phyloP scores from a whole-genome alignment of 116 monocot species.

The Posidonia oceanica region DNA sequence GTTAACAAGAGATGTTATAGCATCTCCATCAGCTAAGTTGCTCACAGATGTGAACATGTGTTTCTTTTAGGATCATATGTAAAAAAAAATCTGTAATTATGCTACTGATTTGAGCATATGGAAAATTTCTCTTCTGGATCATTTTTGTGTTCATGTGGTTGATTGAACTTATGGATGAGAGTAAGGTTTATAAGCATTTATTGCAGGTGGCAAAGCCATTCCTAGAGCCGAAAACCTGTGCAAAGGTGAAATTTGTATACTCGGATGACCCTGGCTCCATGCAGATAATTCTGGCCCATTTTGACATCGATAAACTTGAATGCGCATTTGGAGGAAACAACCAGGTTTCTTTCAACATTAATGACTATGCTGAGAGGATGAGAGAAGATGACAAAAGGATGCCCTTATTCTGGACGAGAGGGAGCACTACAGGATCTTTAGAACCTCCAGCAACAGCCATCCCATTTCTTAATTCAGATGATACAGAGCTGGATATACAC shows the following conservation, averaged over 20 bases:
- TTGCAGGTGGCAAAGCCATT: constrained; percentile 71
- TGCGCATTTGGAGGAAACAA: constrained; percentile 49
- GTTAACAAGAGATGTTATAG: too few relatives aligned
- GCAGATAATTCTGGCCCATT: constrained; percentile 55
- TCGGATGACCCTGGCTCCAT: constrained; percentile 37
- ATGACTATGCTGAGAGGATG: constrained; percentile 57
- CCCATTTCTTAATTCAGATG: constrained; percentile 3
- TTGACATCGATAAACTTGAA: constrained; percentile 70
- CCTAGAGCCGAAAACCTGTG: constrained; percentile 66
- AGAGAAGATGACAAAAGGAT: constrained; percentile 69
- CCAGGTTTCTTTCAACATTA: constrained; percentile 30
- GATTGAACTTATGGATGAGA: neutral
- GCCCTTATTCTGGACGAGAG: constrained; percentile 29
- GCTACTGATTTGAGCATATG: too few relatives aligned
- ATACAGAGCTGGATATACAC: neutral
- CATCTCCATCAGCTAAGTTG: too few relatives aligned
- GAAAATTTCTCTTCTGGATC: neutral
- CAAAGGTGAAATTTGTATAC: constrained; percentile 79
- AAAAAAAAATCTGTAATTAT: too few relatives aligned
- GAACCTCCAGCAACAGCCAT: neutral
- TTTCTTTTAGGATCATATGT: too few relatives aligned
- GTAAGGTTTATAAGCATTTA: neutral
- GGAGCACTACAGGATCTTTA: constrained; percentile 7
- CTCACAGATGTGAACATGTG: too few relatives aligned
- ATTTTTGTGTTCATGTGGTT: too few relatives aligned